phyloP scores from a whole-genome alignment of 805 yeast species.

The Debaryomyces prosopidis region DNA sequence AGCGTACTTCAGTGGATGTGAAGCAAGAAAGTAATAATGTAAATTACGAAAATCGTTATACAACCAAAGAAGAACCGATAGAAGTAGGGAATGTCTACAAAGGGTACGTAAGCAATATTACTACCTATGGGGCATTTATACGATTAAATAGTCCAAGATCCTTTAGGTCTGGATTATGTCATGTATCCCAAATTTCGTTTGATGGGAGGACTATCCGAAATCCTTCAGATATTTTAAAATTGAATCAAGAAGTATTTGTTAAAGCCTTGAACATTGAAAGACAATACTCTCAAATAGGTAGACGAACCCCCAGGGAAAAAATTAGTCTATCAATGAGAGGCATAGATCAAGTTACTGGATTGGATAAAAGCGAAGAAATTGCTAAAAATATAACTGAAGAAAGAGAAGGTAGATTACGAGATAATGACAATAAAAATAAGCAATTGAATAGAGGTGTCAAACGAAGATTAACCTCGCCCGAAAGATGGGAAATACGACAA shows the following conservation, averaged over 20 bases:
- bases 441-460: slow-evolving; percentile 11
- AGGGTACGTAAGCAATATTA: slow-evolving; percentile 62
- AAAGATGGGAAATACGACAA: slow-evolving; percentile 87
- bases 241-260: slow-evolving; percentile 65
- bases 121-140: slow-evolving; percentile 79
- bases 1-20: slow-evolving; percentile 1
- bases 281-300: slow-evolving; percentile 31
- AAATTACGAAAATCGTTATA: not conserved
- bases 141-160: slow-evolving; percentile 35
- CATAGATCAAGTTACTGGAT: slow-evolving; percentile 71
- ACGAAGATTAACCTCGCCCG: slow-evolving; percentile 73
- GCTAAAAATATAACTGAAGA: slow-evolving; percentile 17
- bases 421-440: not conserved
- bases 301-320: slow-evolving; percentile 14
- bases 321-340: slow-evolving; percentile 68
- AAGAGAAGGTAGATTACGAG: not conserved
- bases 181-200: slow-evolving; percentile 65
- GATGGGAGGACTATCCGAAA: slow-evolving; percentile 44
- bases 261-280: slow-evolving; percentile 46
- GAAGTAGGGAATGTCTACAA: slow-evolving; percentile 49
- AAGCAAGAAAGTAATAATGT: slow-evolving; percentile 2
- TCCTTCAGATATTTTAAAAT: slow-evolving; percentile 58
- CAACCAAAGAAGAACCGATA: slow-evolving; percentile 3
- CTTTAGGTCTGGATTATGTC: slow-evolving; percentile 65
- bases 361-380: slow-evolving; percentile 27